phyloP scores from a whole-genome alignment of 164 flowering plant genomes.

The Hamamelis virginiana region DNA sequence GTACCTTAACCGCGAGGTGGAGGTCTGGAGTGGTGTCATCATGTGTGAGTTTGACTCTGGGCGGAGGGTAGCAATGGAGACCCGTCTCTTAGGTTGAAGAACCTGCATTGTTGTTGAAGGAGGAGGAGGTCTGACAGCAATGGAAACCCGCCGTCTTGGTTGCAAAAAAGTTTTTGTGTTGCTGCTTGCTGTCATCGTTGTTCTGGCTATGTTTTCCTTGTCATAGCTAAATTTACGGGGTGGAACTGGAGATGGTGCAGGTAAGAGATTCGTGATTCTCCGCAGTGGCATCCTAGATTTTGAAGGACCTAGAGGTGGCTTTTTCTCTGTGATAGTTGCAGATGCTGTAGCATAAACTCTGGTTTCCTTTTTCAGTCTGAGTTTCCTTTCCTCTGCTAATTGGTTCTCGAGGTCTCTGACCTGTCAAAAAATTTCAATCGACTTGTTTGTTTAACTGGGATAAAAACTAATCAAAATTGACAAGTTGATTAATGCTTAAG shows the following conservation, averaged over 20 bases:
- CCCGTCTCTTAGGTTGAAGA: slow-evolving; percentile 61
- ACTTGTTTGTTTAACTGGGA: background rate
- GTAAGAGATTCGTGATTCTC: slow-evolving; percentile 58
- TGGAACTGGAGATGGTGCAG: slow-evolving; percentile 41
- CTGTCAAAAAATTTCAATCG: slow-evolving; percentile 29
- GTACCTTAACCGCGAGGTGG: slow-evolving; percentile 21
- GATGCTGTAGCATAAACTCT: slow-evolving; percentile 55
- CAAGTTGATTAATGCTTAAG: no score
- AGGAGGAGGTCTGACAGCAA: slow-evolving; percentile 50
- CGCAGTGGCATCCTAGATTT: slow-evolving; percentile 61
- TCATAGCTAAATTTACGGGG: slow-evolving; percentile 21
- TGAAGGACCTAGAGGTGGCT: slow-evolving; percentile 72
- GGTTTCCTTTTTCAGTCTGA: slow-evolving; percentile 66
- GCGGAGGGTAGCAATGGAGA: slow-evolving; percentile 66
- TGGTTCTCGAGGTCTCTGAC: slow-evolving; percentile 81
- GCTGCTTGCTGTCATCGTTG: slow-evolving; percentile 18
- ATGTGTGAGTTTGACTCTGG: slow-evolving; percentile 40
- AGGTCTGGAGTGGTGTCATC: slow-evolving; percentile 40
- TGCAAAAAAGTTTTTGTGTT: slow-evolving; percentile 29
- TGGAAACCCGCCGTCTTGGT: slow-evolving; percentile 59
- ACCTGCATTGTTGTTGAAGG: slow-evolving; percentile 21
- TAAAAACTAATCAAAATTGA: background rate
- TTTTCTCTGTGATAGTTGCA: slow-evolving; percentile 40
- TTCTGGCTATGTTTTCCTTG: slow-evolving; percentile 50
- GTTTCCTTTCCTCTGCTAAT: slow-evolving; percentile 75